These are phyloP conservation scores for Mortierella sp. DNA, from an alignment of 371 early-diverging fungal genomes.

Conservation along the genomic window DNA sequence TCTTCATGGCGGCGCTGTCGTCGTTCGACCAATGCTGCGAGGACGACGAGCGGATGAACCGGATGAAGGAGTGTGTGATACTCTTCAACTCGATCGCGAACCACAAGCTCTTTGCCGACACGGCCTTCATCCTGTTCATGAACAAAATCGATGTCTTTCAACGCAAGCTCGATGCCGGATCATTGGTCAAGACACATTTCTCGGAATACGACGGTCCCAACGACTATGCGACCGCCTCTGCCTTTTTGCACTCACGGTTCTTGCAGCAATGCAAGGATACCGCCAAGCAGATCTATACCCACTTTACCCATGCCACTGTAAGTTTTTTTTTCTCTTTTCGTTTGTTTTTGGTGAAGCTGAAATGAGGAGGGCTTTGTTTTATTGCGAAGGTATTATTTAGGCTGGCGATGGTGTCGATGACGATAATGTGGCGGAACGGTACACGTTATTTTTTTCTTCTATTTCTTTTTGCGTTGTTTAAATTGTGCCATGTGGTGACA, in stretches of 20 bases:
- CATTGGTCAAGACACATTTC: conserved; percentile 29
- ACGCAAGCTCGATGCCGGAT: conserved; percentile 53
- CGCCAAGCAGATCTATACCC: conserved; percentile 71
- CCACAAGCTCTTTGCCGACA: conserved; percentile 63
- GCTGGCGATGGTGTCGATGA: neutral
- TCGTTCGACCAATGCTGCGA: conserved; percentile 70
- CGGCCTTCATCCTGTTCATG: conserved; percentile 75
- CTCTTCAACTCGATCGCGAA: conserved; percentile 76
- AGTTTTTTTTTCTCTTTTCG: conserved; percentile 10
- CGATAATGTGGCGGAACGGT: neutral
- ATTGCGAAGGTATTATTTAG: neutral
- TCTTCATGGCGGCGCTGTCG: conserved; percentile 67
- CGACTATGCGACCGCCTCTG: conserved; percentile 65
- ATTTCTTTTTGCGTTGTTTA: conserved; percentile 6
- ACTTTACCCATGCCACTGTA: conserved; percentile 69
- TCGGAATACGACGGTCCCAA: conserved; percentile 62
- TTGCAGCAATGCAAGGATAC: conserved; percentile 65
- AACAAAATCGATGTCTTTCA: conserved; percentile 81
- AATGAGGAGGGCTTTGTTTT: neutral
- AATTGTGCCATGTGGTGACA: conserved; percentile 35
- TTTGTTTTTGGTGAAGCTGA: neutral
- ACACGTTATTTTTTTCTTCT: neutral
- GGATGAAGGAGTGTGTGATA: conserved; percentile 67
- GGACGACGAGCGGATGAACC: conserved; percentile 66
- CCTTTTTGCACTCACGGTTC: conserved; percentile 68